phyloP scores from a whole-genome alignment of 768 basidiomycete genomes.

The Xanthoconium stramineum region DNA sequence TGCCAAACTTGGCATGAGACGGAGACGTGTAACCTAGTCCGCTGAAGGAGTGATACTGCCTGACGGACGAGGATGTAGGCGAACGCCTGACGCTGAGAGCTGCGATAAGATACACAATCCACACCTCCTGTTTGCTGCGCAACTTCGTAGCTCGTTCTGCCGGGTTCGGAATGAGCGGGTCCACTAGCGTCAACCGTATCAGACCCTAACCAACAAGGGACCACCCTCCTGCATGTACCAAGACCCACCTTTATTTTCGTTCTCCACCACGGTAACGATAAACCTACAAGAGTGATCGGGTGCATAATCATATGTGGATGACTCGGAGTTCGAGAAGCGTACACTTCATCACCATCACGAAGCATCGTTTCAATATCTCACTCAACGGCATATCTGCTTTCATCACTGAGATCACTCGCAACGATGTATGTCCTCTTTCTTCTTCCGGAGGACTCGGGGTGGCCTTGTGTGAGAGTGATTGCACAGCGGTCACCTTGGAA shows the following conservation, averaged over 20 bases:
- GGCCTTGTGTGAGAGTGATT: conserved; percentile 83
- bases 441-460: conserved; percentile 60
- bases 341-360: conserved; percentile 91
- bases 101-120: conserved; percentile 12
- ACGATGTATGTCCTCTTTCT: conserved; percentile 74
- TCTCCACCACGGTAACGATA: conserved; percentile 89
- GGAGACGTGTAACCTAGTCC: conserved; percentile 83
- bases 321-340: conserved; percentile 18
- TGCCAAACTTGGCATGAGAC: conserved; percentile 95
- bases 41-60: conserved; percentile 84
- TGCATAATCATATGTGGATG: conserved; percentile 1
- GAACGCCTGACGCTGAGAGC: conserved; percentile 73
- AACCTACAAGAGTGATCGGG: conserved; percentile 40
- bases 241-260: conserved; percentile 76
- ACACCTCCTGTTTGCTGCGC: conserved; percentile 87
- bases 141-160: conserved; percentile 77
- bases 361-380: conserved; percentile 98
- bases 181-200: conserved; percentile 42
- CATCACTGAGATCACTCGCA: conserved; percentile 92
- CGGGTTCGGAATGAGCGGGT: conserved; percentile 64
- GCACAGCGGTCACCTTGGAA: conserved; percentile 94
- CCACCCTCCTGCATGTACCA: background rate
- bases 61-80: conserved; percentile 89
- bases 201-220: background rate
- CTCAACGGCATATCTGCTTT: conserved; percentile 91